Base-by-base conservation (phyloP, 2,329 filamentous ascomycete genomes). In the Sclerotinia spermophila region DNA sequence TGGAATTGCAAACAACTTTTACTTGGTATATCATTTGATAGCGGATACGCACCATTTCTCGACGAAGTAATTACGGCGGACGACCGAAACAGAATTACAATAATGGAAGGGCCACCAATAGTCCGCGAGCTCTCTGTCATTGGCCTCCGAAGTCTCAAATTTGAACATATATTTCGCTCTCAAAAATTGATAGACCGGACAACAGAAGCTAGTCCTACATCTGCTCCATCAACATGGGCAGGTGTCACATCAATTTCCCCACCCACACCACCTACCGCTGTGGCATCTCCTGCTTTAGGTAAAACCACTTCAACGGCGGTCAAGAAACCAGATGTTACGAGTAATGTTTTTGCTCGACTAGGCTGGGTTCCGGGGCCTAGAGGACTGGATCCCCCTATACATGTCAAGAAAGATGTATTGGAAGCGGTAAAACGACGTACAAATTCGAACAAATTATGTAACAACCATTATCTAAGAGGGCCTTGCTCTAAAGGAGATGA, bases 1-100 rank as follows among this genome's bases (percentile, higher is more conserved):
- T 79, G 83, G 73, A 89, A 88, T 76, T 90, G 88, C 81, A 87
- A 85, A 76, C 85, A 88, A 74, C 82, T 90, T 62, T 79, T 90
- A 45, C 81, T 90, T 48, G 89, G 88, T 60, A 83, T 89, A 66
- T 89, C 87, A 2, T 87, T 89, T 74, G 87, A 90, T 76, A 82
- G 86, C 38, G 84, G 84, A 11, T 90, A 90, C 75, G 86, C 86
- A 6, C 83, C 87, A 13, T 87, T 89, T 73, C 78, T 90, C 30
- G 84, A 87, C 74, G 84, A 87, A 71, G 79, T 89, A 5, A 79
- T 85, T 35, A 72, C 68, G 5, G 80, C 81, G 59, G 83, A 87
- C 51, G 79, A 83, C 33, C 81, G 81, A 33, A 75, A 80, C 44
- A 84, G 84, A 67, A 80, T 89, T 71, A 84, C 82, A 60, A 81